Percentiles rank a stretch among this genome's conserved stretches.
Conservation (phyloP, 129 eudicot genomes). For the Saposhnikovia divaricata region DNA sequence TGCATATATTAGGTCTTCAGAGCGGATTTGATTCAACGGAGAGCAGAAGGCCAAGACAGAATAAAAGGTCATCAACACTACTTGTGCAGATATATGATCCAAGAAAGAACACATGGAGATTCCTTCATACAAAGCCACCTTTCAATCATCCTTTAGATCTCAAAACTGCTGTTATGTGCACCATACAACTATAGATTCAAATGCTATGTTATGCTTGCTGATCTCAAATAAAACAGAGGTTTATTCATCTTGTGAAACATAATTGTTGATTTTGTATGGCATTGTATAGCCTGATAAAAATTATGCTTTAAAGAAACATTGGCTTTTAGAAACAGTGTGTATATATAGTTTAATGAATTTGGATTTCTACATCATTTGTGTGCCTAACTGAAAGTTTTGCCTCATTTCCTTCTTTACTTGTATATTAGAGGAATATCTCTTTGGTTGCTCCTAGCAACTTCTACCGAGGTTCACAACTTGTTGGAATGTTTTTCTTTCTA, state of each 20-base stretch:
- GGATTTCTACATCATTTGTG: slow-evolving; percentile 1
- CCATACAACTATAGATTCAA: slow-evolving; percentile 47
- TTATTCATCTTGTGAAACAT: slow-evolving; percentile 5
- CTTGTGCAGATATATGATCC: slow-evolving; percentile 70
- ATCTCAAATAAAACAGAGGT: not conserved
- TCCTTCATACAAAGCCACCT: slow-evolving; percentile 63
- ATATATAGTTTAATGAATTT: slow-evolving; percentile 16
- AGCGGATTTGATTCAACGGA: slow-evolving; percentile 40
- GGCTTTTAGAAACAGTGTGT: slow-evolving; percentile 12
- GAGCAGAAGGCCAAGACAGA: slow-evolving; percentile 46
- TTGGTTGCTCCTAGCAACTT: not conserved
- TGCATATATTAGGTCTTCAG: slow-evolving; percentile 45
- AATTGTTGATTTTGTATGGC: not conserved
- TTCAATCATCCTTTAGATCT: slow-evolving; percentile 53
- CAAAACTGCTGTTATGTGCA: slow-evolving; percentile 76
- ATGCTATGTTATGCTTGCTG: slow-evolving; percentile 7
- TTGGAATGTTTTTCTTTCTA: not conserved
- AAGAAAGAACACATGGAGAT: slow-evolving; percentile 61
- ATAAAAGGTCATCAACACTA: slow-evolving; percentile 48
- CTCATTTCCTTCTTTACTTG: not conserved
- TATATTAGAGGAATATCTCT: not conserved
- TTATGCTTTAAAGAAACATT: not conserved
- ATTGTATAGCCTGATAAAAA: slow-evolving; percentile 25
- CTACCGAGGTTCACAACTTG: too few relatives aligned
- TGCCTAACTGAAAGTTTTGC: not conserved